A percentile compares a stretch with the other conserved stretches of the same genome.
These are phyloP conservation scores for Acanthamoeba castellanii DNA, from an alignment of 208 protist species.

Conservation along the genomic window DNA sequence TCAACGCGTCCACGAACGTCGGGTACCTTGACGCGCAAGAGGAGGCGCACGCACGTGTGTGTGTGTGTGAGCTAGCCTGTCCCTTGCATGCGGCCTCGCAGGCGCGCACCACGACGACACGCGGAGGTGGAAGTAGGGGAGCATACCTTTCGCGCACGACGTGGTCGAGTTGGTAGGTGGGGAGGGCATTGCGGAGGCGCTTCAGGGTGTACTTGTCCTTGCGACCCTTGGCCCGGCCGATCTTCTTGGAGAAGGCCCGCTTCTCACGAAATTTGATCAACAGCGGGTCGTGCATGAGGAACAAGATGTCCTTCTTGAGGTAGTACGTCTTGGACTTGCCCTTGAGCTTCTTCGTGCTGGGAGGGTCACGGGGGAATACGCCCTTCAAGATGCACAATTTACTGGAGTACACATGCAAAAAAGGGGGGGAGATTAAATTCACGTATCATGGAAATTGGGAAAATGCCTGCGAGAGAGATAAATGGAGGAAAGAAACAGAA, in stretches of 20 bases:
- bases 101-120: too few relatives aligned
- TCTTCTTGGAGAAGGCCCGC: conserved; percentile 89
- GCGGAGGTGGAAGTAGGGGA: background rate
- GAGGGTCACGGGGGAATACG: conserved; percentile 97
- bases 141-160: conserved; percentile 94
- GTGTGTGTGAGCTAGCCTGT: background rate
- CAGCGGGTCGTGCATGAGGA: conserved; percentile 97
- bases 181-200: conserved; percentile 89
- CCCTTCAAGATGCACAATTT: conserved; percentile 99
- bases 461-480: background rate
- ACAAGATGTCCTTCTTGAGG: conserved; percentile 98
- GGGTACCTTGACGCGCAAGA: conserved; percentile 94
- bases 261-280: conserved; percentile 95
- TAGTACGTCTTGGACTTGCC: conserved; percentile 98
- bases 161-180: conserved; percentile 94
- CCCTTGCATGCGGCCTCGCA: background rate
- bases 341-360: conserved; percentile 95
- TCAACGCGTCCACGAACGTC: conserved; percentile 96
- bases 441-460: background rate
- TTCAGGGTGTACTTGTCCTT: conserved; percentile 61
- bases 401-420: background rate
- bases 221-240: conserved; percentile 83
- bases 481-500: background rate
- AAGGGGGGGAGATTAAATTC: background rate
- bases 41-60: background rate